These are phyloP conservation scores for Sonneratia alba DNA, from an alignment of 345 rosid genomes.

Conservation along the genomic window DNA sequence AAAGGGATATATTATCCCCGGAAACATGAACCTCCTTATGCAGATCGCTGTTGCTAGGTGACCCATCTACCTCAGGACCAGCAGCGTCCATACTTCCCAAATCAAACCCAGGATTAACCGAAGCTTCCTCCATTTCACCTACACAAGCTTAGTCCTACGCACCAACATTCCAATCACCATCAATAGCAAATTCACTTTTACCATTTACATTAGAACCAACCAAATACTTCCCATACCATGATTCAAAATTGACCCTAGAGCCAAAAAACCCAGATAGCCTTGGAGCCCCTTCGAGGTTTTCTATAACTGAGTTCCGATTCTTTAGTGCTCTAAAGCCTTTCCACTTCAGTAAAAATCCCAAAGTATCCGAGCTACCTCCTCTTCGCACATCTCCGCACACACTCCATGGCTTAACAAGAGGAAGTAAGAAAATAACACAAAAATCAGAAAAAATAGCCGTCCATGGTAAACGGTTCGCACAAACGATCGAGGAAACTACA, in stretches of 20 bases:
- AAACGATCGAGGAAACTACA: not conserved
- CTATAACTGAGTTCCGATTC: not conserved
- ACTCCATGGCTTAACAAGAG: not conserved
- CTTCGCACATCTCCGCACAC: not conserved
- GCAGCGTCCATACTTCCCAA: not conserved
- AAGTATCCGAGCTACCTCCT: not conserved
- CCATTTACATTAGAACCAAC: not conserved
- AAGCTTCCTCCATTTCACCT: not conserved
- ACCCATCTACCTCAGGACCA: not conserved
- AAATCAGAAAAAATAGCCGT: not conserved
- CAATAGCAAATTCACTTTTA: not conserved
- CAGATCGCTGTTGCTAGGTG: not conserved
- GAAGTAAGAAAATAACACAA: not conserved
- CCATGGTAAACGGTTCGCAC: not conserved
- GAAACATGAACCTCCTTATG: not conserved
- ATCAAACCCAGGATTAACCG: not conserved
- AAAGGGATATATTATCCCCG: conserved; percentile 2
- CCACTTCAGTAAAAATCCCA: not conserved
- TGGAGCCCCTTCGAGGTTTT: not conserved
- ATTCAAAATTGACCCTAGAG: not conserved
- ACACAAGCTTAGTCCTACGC: not conserved
- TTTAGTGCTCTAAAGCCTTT: not conserved
- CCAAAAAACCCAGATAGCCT: not conserved
- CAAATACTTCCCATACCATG: not conserved
- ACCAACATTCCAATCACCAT: not conserved